phyloP scores from a whole-genome alignment of 192 early-diverging fungal species.

The Gaertneriomyces semiglobifer region DNA sequence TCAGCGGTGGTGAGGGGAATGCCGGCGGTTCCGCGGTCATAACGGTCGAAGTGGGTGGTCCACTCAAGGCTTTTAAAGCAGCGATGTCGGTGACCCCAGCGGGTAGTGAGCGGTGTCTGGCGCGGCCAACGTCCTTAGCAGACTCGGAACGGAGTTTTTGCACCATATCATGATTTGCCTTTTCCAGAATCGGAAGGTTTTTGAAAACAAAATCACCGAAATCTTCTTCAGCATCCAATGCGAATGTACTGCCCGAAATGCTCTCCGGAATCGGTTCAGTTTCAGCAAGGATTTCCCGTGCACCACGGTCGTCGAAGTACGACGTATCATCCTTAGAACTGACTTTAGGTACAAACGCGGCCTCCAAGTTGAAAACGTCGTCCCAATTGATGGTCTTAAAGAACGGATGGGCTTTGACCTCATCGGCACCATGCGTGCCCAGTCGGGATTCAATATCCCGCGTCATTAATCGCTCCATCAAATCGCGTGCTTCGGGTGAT shows the following conservation, averaged over 20 bases:
- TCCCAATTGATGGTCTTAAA: conserved; percentile 75
- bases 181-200: conserved; percentile 82
- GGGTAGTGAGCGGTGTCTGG: conserved; percentile 42
- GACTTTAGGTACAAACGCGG: conserved; percentile 79
- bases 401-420: conserved; percentile 75
- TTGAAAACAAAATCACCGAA: conserved; percentile 94
- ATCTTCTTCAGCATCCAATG: conserved; percentile 30
- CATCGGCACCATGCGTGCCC: conserved; percentile 67
- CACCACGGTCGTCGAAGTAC: conserved; percentile 92
- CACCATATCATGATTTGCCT: conserved; percentile 85
- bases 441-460: conserved; percentile 60
- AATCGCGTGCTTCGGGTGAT: conserved; percentile 67
- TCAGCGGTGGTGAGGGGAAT: conserved; percentile 10
- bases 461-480: conserved; percentile 76
- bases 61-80: conserved; percentile 19
- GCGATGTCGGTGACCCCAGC: conserved; percentile 31
- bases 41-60: background rate
- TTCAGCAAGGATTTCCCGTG: conserved; percentile 20
- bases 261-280: conserved; percentile 6
- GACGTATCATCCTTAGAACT: conserved; percentile 78
- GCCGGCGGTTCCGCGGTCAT: background rate
- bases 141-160: conserved; percentile 71
- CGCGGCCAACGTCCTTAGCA: conserved; percentile 22
- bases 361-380: conserved; percentile 52
- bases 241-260: background rate